Conservation (phyloP, 1,284 basidiomycete species). For the Hemileia vastatrix region DNA sequence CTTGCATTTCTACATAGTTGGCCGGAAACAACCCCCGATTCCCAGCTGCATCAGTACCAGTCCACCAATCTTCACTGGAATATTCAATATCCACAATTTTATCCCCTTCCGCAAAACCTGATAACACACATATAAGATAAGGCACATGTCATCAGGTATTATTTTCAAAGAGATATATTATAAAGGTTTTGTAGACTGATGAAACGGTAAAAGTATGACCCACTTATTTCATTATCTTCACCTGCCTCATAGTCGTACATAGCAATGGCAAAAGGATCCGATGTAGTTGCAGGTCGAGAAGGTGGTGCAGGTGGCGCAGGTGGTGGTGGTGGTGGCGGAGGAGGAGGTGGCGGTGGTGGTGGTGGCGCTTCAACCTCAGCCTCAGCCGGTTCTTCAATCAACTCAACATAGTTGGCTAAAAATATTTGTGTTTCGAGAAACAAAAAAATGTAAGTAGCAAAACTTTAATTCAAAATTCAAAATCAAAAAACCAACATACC, state of each 20-base stretch:
- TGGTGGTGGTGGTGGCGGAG: slow-evolving; percentile 56
- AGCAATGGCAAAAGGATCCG: slow-evolving; percentile 30
- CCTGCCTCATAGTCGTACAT: slow-evolving; percentile 43
- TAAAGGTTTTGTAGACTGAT: too few species aligned
- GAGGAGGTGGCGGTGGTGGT: slow-evolving; percentile 11
- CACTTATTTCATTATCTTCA: slow-evolving; percentile 44
- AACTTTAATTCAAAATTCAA: neutral
- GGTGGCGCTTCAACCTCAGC: neutral
- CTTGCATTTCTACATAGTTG: slow-evolving; percentile 56
- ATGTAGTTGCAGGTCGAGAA: slow-evolving; percentile 54
- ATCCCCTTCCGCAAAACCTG: slow-evolving; percentile 40
- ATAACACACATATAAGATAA: slow-evolving; percentile 71
- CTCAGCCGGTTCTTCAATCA: slow-evolving; percentile 49
- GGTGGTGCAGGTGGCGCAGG: slow-evolving; percentile 79
- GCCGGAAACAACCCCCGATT: slow-evolving; percentile 55
- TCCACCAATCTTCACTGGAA: slow-evolving; percentile 56
- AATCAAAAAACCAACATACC: slow-evolving; percentile 47
- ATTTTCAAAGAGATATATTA: slow-evolving; percentile 47
- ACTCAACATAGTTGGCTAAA: slow-evolving; percentile 68
- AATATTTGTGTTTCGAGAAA: slow-evolving; percentile 23
- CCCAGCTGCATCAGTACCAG: slow-evolving; percentile 58
- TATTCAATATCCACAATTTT: slow-evolving; percentile 38
- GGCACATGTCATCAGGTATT: slow-evolving; percentile 59
- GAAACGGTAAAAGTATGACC: too few species aligned
- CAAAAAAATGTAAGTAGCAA: neutral